These are phyloP conservation scores for Tricholoma saponaceum DNA, from an alignment of 768 basidiomycete species.

Conservation along the genomic window DNA sequence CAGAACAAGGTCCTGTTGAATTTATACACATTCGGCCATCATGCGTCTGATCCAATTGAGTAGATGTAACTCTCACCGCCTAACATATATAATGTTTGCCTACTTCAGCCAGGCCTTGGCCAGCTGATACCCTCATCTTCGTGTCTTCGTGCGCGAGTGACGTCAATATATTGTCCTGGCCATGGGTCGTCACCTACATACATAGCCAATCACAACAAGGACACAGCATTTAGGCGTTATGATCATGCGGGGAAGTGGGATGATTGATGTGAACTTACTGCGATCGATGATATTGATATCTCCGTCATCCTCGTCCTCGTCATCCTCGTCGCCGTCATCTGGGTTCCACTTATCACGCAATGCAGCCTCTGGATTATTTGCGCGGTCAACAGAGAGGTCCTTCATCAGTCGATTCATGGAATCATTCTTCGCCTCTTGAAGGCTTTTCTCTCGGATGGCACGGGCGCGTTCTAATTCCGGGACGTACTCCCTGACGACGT, in stretches of 20 bases:
- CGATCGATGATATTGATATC: constrained; percentile 65
- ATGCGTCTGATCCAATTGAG: background rate
- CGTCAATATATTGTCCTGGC: constrained; percentile 74
- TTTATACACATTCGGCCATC: constrained; percentile 8
- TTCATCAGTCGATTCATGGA: constrained; percentile 74
- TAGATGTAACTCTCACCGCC: background rate
- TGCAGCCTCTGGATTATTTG: constrained; percentile 54
- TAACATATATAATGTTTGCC: background rate
- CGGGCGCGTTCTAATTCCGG: constrained; percentile 81
- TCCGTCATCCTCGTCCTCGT: constrained; percentile 48
- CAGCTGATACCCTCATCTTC: constrained; percentile 59
- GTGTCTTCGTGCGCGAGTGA: constrained; percentile 55
- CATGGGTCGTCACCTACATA: constrained; percentile 63
- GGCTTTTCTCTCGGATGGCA: constrained; percentile 55
- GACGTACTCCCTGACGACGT: constrained; percentile 70
- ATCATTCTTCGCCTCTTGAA: constrained; percentile 67
- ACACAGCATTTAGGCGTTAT: constrained; percentile 6
- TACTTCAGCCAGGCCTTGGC: constrained; percentile 58
- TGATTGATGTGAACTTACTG: constrained; percentile 42
- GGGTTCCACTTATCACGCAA: constrained; percentile 61
- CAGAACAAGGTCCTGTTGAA: constrained; percentile 7
- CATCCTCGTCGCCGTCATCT: constrained; percentile 49
- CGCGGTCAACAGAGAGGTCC: constrained; percentile 74
- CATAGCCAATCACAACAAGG: constrained; percentile 9
- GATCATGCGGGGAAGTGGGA: background rate